Evolutionary conservation across 192 early-diverging fungal species (phyloP), one percentile per base, ranked within the genome.

Genomic region (Podila minutissima): DNA sequence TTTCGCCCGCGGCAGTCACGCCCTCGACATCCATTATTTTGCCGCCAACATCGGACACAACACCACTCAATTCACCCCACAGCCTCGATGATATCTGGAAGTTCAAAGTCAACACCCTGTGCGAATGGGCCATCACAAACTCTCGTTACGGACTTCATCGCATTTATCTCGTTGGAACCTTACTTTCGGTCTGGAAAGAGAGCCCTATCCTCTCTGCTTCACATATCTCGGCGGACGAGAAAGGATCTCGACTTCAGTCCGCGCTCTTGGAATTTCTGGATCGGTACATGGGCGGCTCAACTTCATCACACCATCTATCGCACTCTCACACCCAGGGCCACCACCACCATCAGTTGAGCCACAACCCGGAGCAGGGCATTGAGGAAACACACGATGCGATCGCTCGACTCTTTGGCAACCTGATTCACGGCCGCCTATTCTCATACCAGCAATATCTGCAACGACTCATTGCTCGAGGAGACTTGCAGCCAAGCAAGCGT

Each of bases 381-480:
- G 84, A 82, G 32, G 75, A 81, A 64, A 64, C 62, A 9, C 57
- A 51, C n/a, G 75, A 83, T 29, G 60, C 83, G 2, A 72, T 88
- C 4, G 70, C 84, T 12, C 73, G 74, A 19, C 71, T 91, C 20
- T 90, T 87, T 71, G 85, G 82, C 17, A 86, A 84, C 19, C 67
- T 91, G n/a, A 90, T 88, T 38, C 75, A 82, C 37, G 65, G 82
- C n/a, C 75, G 82, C 33, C 64, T 89, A n/a, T 91, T 91, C 60
- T 89, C 89, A 0, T 87, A 90, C 59, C 86, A 87, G 31, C 75
- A 84, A 9, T 91, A 91, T 59, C 64, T 89, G 9, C 73, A 84
- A 41, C 83, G 87, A n/a, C 60, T 91, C 13, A 90, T 88, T 65
- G 88, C 90, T 13, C 84, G 86, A 31, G 90, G 90, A 13, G 85